phyloP scores from a whole-genome alignment of 1,284 basidiomycete species.

The Ceratorhiza oryzae-sativae region DNA sequence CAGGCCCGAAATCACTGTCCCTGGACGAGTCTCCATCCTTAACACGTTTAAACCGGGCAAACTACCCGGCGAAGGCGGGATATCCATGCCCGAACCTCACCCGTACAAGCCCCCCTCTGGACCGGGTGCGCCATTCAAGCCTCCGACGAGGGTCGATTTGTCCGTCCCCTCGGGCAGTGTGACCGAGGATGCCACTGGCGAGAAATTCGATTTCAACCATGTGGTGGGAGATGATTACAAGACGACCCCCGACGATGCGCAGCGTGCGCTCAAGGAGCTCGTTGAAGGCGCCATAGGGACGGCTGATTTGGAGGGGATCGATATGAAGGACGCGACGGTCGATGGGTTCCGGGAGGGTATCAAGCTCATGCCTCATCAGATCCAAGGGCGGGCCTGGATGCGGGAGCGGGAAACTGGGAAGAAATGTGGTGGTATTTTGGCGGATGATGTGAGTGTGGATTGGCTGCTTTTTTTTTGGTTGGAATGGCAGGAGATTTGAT shows the following conservation, averaged over 20 bases:
- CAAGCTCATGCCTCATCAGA: constrained; percentile 83
- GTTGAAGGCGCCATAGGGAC: constrained; percentile 54
- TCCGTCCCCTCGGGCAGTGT: background rate
- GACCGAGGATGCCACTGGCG: constrained; percentile 5
- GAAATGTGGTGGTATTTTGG: constrained; percentile 85
- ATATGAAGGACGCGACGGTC: constrained; percentile 69
- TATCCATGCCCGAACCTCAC: constrained; percentile 32
- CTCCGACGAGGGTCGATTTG: constrained; percentile 2
- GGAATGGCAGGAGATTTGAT: constrained; percentile 11
- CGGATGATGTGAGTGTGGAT: constrained; percentile 85
- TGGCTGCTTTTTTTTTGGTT: background rate
- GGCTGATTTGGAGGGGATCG: constrained; percentile 53
- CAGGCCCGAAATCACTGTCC: background rate
- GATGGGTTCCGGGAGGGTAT: constrained; percentile 76
- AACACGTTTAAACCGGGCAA: constrained; percentile 7
- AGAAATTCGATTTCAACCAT: constrained; percentile 32
- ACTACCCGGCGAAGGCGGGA: constrained; percentile 20
- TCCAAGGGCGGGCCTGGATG: constrained; percentile 89
- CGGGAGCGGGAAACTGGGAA: constrained; percentile 79
- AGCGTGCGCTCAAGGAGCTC: constrained; percentile 59
- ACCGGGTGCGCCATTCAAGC: constrained; percentile 27
- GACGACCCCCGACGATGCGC: constrained; percentile 55
- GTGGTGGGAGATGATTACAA: constrained; percentile 30
- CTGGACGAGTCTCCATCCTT: constrained; percentile 3
- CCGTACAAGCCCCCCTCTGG: constrained; percentile 12